Base-by-base conservation (phyloP, 441 rosid genomes). In the Biscutella laevigata region DNA sequence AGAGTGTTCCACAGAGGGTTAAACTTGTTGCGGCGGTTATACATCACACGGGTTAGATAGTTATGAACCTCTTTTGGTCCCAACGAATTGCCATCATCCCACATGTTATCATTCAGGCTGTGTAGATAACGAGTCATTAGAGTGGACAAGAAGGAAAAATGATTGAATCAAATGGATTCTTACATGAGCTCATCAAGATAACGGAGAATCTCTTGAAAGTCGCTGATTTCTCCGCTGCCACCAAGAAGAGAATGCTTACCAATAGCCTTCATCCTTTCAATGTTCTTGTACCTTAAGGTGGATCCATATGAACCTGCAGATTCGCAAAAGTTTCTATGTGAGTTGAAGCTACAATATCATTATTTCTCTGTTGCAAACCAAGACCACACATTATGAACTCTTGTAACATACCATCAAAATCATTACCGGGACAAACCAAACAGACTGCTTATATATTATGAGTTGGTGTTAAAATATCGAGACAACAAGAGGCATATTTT, bases 71-170 rank as follows among this genome's bases (percentile, higher is more conserved):
- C 97, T 68, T 92, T 92, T 9, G 99, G 99, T 53, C 97, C 98
- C 76, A 88, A 68, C n/a, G 99, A 88, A 70, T 92, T 88, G 11
- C 94, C 94, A 66, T 92, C 99, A 78, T 92, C 99, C 97, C 99
- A 88, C 99, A 92, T 88, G 53, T 88, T 84, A 80, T 92, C 99
- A 58, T 92, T 64, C 54, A 92, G 70, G 75, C n/a, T n/a, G n/a
- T n/a, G n/a, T n/a, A n/a, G n/a, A n/a, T n/a, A n/a, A n/a, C n/a
- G n/a, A n/a, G n/a, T n/a, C n/a, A n/a, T n/a, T n/a, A n/a, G n/a
- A n/a, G n/a, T n/a, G n/a, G n/a, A n/a, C n/a, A n/a, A 28, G n/a
- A 15, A 24, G 20, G 20, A 59, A 38, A 36, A 21, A 41, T 12
- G 11, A 21, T 1, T 5, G 24, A 21, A 12, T 10, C 4, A 21